Conservation (phyloP, 495 filamentous ascomycete genomes). For the Monascus purpureus region DNA sequence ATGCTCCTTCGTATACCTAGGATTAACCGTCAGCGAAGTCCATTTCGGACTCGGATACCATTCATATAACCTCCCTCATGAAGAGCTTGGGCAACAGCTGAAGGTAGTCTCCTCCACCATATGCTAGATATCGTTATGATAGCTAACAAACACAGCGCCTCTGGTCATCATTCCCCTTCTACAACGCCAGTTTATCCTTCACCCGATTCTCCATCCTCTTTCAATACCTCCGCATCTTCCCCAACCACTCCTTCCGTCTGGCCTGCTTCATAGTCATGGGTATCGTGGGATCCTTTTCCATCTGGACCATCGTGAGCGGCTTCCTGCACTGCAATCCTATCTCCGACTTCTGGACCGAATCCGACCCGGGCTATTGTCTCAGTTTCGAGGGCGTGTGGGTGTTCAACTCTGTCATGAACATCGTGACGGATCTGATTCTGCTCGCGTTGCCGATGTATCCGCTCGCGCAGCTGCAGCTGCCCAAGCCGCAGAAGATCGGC, state of each 20-base stretch:
- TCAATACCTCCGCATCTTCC: conserved; percentile 36
- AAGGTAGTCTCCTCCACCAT: conserved; percentile 9
- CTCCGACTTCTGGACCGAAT: conserved; percentile 35
- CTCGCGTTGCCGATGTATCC: conserved; percentile 42
- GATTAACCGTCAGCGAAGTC: conserved; percentile 17
- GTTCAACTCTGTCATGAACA: conserved; percentile 40
- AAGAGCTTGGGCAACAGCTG: conserved; percentile 13
- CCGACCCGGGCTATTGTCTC: conserved; percentile 37
- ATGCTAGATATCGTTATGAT: no score
- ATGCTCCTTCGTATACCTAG: conserved; percentile 20
- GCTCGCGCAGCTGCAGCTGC: conserved; percentile 35
- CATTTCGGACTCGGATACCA: conserved; percentile 19
- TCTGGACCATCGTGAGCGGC: conserved; percentile 25
- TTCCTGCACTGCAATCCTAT: conserved; percentile 44
- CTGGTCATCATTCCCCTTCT: conserved; percentile 28
- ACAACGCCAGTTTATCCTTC: conserved; percentile 24
- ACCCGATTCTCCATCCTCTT: conserved; percentile 36
- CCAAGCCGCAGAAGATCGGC: conserved; percentile 33
- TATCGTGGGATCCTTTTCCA: conserved; percentile 19
- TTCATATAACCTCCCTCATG: conserved; percentile 6
- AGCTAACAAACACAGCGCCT: conserved; percentile 12
- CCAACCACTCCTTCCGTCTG: conserved; percentile 16
- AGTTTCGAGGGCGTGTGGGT: conserved; percentile 31
- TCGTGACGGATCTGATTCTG: conserved; percentile 41
- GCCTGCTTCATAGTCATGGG: conserved; percentile 20